Conservation (phyloP, 2,329 filamentous ascomycete species). For the Ophiostoma sp. region DNA sequence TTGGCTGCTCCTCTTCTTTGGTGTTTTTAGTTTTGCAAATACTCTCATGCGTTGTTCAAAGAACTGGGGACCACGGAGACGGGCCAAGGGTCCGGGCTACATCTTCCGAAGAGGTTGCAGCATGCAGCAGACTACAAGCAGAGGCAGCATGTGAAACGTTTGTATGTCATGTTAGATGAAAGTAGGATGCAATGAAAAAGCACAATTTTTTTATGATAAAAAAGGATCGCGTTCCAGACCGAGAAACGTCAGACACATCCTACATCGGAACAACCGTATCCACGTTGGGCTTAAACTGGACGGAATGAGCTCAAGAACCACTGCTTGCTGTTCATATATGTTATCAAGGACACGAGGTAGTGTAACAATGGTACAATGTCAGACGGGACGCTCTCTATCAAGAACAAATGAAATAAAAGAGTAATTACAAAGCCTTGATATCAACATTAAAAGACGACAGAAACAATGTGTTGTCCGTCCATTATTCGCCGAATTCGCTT, state of each 20-base stretch:
- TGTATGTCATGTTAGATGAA: background rate
- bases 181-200: background rate
- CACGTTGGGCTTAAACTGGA: background rate
- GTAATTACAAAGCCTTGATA: background rate
- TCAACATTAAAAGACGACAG: background rate
- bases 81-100: background rate
- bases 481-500: background rate
- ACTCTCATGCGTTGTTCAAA: background rate
- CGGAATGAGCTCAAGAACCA: too few species aligned
- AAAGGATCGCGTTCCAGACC: background rate
- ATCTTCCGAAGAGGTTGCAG: background rate
- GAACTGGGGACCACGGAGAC: background rate
- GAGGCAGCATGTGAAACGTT: background rate
- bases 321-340: background rate
- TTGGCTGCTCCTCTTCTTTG: background rate
- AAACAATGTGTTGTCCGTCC: background rate
- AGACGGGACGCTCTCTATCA: background rate
- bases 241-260: background rate
- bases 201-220: background rate
- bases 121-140: background rate
- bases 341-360: background rate
- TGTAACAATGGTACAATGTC: background rate
- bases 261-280: background rate
- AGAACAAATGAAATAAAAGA: background rate
- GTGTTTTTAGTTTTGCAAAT: background rate